Evolutionary conservation across 2,329 filamentous ascomycete genomes (phyloP).

Genomic region (Verticillium longisporum): DNA sequence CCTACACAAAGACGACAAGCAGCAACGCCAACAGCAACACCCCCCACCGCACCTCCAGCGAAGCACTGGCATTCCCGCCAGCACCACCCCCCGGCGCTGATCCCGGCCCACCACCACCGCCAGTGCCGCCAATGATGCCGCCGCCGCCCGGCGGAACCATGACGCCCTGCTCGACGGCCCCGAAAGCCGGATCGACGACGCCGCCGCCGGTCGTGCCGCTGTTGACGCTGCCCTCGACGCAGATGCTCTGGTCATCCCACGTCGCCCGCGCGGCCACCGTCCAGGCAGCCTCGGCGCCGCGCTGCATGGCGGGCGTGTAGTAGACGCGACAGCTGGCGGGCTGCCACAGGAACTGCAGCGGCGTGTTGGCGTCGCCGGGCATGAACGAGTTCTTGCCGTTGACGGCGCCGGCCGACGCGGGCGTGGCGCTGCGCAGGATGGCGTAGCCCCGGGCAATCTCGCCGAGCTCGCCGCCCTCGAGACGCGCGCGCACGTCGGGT

Average conservation of each 20-base stretch:
- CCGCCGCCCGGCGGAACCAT: not conserved
- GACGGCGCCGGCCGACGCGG: slow-evolving; percentile 17
- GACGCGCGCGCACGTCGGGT: slow-evolving; percentile 9
- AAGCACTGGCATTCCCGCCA: not conserved
- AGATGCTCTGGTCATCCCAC: slow-evolving; percentile 23
- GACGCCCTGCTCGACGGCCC: not conserved
- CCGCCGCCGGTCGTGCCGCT: slow-evolving; percentile 11
- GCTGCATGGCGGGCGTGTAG: slow-evolving; percentile 35
- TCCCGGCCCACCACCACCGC: too few relatives aligned
- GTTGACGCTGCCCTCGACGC: slow-evolving; percentile 22
- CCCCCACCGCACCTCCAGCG: not conserved
- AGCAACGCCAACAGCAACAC: not conserved
- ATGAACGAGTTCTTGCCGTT: slow-evolving; percentile 29
- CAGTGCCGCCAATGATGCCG: too few relatives aligned
- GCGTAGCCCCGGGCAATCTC: slow-evolving; percentile 25
- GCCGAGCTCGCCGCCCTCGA: slow-evolving; percentile 17
- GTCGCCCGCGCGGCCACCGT: slow-evolving; percentile 27
- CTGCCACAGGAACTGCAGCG: slow-evolving; percentile 39
- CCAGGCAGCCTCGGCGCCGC: slow-evolving; percentile 32
- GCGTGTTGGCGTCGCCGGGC: slow-evolving; percentile 21
- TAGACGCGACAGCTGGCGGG: slow-evolving; percentile 39
- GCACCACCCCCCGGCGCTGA: not conserved
- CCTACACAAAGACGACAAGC: not conserved
- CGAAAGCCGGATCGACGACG: slow-evolving; percentile 14
- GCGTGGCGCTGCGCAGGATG: slow-evolving; percentile 16